phyloP scores from a whole-genome alignment of 1,139 yeast species.

The Geotrichum aggregatum region DNA sequence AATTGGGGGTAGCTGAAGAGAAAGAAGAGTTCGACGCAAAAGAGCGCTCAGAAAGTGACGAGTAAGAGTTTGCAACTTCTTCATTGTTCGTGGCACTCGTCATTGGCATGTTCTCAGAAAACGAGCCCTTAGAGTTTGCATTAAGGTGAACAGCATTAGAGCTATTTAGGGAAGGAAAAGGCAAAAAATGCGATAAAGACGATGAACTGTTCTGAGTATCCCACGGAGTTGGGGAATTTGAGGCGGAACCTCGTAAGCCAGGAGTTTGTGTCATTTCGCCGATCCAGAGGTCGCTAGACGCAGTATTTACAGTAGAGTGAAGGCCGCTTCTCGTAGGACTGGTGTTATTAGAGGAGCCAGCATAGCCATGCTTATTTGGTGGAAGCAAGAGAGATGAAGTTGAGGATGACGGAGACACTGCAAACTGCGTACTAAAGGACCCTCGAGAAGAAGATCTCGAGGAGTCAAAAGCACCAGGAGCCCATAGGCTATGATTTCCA shows the following conservation, averaged over 20 bases:
- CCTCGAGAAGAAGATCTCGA: neutral
- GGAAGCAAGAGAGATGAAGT: neutral
- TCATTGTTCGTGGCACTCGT: neutral
- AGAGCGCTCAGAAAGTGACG: constrained; percentile 6
- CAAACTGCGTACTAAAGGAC: neutral
- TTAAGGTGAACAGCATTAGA: too few species aligned
- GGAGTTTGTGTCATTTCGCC: neutral
- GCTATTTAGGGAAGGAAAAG: too few species aligned
- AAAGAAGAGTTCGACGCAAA: constrained; percentile 2
- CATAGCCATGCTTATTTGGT: neutral
- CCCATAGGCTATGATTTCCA: too few species aligned
- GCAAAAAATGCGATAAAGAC: neutral
- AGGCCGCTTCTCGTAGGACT: neutral
- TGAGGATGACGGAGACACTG: neutral
- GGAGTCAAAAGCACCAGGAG: neutral
- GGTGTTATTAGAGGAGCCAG: neutral
- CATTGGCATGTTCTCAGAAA: too few species aligned
- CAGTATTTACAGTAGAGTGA: neutral
- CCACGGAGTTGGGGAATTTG: neutral
- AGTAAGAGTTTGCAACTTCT: neutral
- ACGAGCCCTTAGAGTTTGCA: too few species aligned
- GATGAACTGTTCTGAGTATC: too few species aligned
- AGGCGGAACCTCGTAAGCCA: neutral
- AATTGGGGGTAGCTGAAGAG: neutral
- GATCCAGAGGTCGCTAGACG: neutral